phyloP scores from a whole-genome alignment of 305 asterid genomes.

The Rubia balearica region DNA sequence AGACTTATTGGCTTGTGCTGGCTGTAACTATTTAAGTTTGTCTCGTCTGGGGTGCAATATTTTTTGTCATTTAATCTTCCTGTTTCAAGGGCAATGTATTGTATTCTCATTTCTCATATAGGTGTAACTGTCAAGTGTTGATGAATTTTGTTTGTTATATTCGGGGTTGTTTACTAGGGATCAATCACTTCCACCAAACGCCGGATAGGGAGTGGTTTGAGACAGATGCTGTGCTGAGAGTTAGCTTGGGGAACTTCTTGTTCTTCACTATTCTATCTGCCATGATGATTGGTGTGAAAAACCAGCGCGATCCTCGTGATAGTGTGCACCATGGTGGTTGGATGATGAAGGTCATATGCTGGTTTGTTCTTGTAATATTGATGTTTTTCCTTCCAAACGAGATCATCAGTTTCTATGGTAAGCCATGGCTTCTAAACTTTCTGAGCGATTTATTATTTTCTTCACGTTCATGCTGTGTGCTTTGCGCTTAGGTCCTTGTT shows the following conservation, averaged over 20 bases:
- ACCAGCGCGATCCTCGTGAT: conserved; percentile 91
- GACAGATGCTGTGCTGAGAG: conserved; percentile 90
- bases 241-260: conserved; percentile 90
- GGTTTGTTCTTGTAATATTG: conserved; percentile 79
- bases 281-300: conserved; percentile 81
- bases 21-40: neutral
- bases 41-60: neutral
- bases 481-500: neutral
- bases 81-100: neutral
- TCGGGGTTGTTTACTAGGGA: conserved; percentile 48
- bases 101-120: neutral
- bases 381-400: conserved; percentile 89
- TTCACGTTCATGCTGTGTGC: neutral
- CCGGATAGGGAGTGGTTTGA: conserved; percentile 93
- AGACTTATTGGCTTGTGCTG: neutral
- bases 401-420: conserved; percentile 84
- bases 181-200: conserved; percentile 79
- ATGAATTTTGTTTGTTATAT: conserved; percentile 12
- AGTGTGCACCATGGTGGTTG: conserved; percentile 88
- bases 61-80: neutral
- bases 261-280: conserved; percentile 75
- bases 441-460: neutral
- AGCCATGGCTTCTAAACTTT: conserved; percentile 15
- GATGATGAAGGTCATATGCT: conserved; percentile 86
- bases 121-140: neutral